Base-by-base conservation (phyloP, 805 yeast species). In the Clavispora phyllophila region DNA sequence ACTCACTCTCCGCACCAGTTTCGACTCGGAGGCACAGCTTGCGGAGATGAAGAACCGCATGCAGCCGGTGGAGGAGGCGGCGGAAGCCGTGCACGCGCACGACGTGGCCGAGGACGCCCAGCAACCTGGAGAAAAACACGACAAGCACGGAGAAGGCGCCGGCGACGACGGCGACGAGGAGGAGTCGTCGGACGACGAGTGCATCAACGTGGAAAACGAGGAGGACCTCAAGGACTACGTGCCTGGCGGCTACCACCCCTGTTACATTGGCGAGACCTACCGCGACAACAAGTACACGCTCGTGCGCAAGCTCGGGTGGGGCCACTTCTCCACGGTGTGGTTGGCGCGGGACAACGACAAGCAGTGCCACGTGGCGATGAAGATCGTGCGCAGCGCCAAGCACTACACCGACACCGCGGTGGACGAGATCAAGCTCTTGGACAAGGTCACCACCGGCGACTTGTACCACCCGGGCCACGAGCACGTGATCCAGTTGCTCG, bases 311-410 rank as follows among this genome's bases (percentile, higher is more conserved):
- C 62, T 81, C 8, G 87, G 87, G 3, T 79, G 84, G 84, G 87
- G 87, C 27, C 84, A 81, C 54, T 81, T 81, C 51, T 76, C 83
- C 31, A 80, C 86, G 1, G 87, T 81, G n/a, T 81, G 86, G 86
- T 58, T 81, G 23, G 84, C 84, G 1, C 55, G 60, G 24, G 78
- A 78, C 39, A 66, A 70, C 41, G 72, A 69, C 48, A 68, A 72
- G 42, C 72, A 76, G 46, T 67, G 76, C 37, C 96, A 78, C 51
- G 83, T 78, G 44, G 86, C 86, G 18, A 66, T 81, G 50, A 81
- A 81, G 54, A 75, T 81, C 47, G 84, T 81, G 15, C 69, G 80
- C 47, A 72, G 82, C 2, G 70, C 75, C 22, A 58, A 65, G 27
- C 72, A 69, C 55, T 81, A 78, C 58, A 63, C 72, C 15, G 82